Evolutionary conservation across 768 basidiomycete genomes (phyloP).

Genomic region (Hygrophorus pudorinus): DNA sequence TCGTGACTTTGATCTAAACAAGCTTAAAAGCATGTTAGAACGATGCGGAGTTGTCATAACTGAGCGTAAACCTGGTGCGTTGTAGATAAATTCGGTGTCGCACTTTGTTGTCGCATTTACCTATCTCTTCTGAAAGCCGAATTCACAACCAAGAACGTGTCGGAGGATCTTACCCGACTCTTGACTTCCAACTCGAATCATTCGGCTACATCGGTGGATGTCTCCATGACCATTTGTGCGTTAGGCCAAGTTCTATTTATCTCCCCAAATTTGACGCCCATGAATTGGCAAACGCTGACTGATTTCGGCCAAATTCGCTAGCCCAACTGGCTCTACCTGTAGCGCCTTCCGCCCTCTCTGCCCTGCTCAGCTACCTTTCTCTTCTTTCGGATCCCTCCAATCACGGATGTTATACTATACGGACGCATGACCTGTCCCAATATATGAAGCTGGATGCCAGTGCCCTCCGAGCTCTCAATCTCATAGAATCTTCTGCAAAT

Average conservation of each 20-base stretch:
- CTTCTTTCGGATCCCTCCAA: conserved; percentile 72
- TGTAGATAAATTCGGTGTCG: neutral
- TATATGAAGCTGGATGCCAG: conserved; percentile 97
- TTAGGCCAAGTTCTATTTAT: conserved; percentile 20
- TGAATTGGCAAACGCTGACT: no score
- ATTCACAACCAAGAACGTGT: conserved; percentile 70
- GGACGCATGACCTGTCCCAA: conserved; percentile 83
- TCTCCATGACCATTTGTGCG: conserved; percentile 46
- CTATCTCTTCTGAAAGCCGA: conserved; percentile 44
- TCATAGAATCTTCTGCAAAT: conserved; percentile 65
- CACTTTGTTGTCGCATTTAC: neutral
- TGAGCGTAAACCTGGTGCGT: conserved; percentile 67
- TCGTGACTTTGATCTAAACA: conserved; percentile 81
- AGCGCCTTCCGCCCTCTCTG: conserved; percentile 74
- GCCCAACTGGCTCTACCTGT: conserved; percentile 69
- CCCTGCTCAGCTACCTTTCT: conserved; percentile 72
- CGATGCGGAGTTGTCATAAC: conserved; percentile 87
- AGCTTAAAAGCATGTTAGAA: conserved; percentile 78
- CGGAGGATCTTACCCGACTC: conserved; percentile 70
- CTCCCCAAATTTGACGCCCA: neutral
- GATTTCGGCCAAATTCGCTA: conserved; percentile 19
- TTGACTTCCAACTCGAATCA: conserved; percentile 38
- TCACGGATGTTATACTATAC: conserved; percentile 69
- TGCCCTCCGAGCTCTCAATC: conserved; percentile 80
- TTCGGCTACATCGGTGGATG: conserved; percentile 31